phyloP scores from a whole-genome alignment of 768 basidiomycete species.

The Collybiopsis luxurians region DNA sequence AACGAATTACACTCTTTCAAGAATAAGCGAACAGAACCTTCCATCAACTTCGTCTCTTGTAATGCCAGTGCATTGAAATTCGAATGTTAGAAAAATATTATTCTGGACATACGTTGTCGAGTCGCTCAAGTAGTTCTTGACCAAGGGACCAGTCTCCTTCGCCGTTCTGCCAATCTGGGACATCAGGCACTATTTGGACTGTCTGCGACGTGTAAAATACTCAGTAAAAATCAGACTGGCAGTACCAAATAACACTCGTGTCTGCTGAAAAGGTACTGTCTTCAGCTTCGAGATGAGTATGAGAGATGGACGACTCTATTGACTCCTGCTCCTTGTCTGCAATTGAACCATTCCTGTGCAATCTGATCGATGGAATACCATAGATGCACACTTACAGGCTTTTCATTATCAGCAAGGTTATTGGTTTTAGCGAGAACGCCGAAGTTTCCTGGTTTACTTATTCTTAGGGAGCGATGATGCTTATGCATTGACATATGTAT shows the following conservation, averaged over 20 bases:
- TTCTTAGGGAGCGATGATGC: neutral
- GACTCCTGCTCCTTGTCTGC: slow-evolving; percentile 50
- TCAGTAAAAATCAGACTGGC: slow-evolving; percentile 70
- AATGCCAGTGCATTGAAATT: neutral
- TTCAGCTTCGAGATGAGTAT: slow-evolving; percentile 29
- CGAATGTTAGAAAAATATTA: neutral
- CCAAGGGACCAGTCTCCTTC: slow-evolving; percentile 58
- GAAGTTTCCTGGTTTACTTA: slow-evolving; percentile 53
- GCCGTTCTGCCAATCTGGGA: slow-evolving; percentile 48
- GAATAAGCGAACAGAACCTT: slow-evolving; percentile 61
- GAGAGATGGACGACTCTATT: slow-evolving; percentile 55
- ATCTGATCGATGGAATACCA: slow-evolving; percentile 2
- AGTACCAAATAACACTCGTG: slow-evolving; percentile 45
- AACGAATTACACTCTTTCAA: slow-evolving; percentile 75
- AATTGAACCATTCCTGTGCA: slow-evolving; percentile 45
- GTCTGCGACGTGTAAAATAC: slow-evolving; percentile 64
- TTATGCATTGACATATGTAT: slow-evolving; percentile 31
- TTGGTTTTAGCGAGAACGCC: slow-evolving; percentile 50
- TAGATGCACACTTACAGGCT: slow-evolving; percentile 15
- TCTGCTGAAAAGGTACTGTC: slow-evolving; percentile 10
- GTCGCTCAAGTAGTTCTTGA: slow-evolving; percentile 47
- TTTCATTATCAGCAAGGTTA: slow-evolving; percentile 32
- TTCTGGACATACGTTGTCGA: slow-evolving; percentile 48
- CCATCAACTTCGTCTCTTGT: slow-evolving; percentile 68
- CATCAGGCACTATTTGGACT: slow-evolving; percentile 61